Evolutionary conservation across 768 basidiomycete species (phyloP).

Genomic region (Boletus speciosus): DNA sequence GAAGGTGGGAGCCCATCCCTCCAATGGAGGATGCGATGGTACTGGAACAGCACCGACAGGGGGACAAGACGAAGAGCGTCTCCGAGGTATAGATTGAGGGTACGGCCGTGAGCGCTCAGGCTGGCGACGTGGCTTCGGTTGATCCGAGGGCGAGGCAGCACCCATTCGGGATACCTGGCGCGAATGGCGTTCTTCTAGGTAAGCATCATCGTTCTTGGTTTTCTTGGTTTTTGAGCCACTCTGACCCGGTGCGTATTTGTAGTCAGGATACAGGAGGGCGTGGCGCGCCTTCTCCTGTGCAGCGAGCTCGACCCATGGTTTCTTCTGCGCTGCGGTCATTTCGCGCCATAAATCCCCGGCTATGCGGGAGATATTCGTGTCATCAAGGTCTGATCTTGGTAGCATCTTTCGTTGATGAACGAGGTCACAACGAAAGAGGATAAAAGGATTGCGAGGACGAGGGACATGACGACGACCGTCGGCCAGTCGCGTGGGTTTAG

Average conservation of each 20-base stretch:
- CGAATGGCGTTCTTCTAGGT: constrained; percentile 8
- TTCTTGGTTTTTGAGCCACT: constrained; percentile 21
- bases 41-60: constrained; percentile 35
- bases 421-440: constrained; percentile 74
- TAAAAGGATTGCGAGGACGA: constrained; percentile 75
- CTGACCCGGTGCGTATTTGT: constrained; percentile 38
- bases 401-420: constrained; percentile 60
- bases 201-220: constrained; percentile 8
- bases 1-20: constrained; percentile 21
- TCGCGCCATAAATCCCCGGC: constrained; percentile 65
- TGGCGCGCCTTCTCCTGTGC: constrained; percentile 46
- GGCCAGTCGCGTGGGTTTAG: constrained; percentile 12
- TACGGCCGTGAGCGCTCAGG: constrained; percentile 25
- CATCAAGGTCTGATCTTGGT: constrained; percentile 53
- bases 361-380: constrained; percentile 65
- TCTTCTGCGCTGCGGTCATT: constrained; percentile 44
- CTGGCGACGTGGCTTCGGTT: constrained; percentile 6
- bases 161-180: constrained; percentile 11
- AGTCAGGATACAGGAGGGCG: constrained; percentile 39
- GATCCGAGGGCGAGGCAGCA: not conserved
- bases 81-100: constrained; percentile 16
- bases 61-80: constrained; percentile 43
- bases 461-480: constrained; percentile 50
- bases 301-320: constrained; percentile 52
- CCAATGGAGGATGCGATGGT: constrained; percentile 4